phyloP scores from a whole-genome alignment of 169 alveolate genomes.

The Condylostoma magnum region DNA sequence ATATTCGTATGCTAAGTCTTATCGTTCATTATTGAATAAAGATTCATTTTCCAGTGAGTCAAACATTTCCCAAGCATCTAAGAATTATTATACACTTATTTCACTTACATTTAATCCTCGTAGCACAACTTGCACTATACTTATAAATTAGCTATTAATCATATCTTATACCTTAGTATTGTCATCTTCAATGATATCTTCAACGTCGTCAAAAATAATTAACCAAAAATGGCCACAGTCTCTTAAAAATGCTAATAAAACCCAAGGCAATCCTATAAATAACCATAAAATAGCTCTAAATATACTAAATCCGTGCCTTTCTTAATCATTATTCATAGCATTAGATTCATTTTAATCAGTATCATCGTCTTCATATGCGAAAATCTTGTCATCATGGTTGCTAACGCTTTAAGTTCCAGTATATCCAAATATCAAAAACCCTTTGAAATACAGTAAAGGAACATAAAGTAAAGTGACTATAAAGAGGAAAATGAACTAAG shows the following conservation, averaged over 20 bases:
- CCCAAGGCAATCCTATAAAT: constrained; percentile 4
- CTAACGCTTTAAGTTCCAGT: background rate
- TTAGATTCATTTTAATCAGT: background rate
- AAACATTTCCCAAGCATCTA: background rate
- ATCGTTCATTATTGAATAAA: background rate
- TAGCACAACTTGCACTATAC: background rate
- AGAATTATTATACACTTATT: background rate
- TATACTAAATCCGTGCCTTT: background rate
- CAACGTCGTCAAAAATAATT: background rate
- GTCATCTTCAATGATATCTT: background rate
- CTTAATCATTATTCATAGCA: background rate
- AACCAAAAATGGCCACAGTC: background rate
- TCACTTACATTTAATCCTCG: background rate
- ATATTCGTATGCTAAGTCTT: constrained; percentile 1
- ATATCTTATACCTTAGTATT: background rate
- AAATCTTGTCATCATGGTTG: background rate
- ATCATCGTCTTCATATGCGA: background rate
- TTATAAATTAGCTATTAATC: background rate
- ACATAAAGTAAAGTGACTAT: background rate
- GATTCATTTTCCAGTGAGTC: background rate
- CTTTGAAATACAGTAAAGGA: background rate
- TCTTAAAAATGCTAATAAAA: constrained; percentile 15
- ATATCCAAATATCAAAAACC: background rate
- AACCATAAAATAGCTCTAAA: background rate
- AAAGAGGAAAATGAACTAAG: background rate